Conservation (phyloP, 208 protist genomes). For the Wallacemonas sp. region DNA sequence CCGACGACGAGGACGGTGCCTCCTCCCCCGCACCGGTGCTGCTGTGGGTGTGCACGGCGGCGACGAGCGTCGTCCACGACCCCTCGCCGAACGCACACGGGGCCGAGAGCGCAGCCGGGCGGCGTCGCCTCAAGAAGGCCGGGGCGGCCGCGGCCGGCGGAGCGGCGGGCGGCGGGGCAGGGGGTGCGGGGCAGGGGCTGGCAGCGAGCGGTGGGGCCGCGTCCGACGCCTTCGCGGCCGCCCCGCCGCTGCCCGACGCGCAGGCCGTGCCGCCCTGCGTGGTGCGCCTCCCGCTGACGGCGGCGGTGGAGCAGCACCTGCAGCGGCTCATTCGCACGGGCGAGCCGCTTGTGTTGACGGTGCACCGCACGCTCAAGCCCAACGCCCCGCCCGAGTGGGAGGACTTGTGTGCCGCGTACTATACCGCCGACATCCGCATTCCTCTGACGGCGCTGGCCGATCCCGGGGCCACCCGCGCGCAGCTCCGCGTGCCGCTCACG, state of each 20-base stretch:
- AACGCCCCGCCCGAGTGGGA: slow-evolving; percentile 82
- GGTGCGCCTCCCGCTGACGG: slow-evolving; percentile 69
- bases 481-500: slow-evolving; percentile 1
- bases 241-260: slow-evolving; percentile 45
- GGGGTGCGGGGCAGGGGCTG: background rate
- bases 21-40: slow-evolving; percentile 20
- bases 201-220: background rate
- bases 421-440: slow-evolving; percentile 58
- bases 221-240: slow-evolving; percentile 11
- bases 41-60: slow-evolving; percentile 35
- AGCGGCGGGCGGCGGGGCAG: background rate
- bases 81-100: background rate
- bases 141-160: slow-evolving; percentile 4
- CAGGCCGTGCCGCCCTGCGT: slow-evolving; percentile 66
- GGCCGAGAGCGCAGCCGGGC: slow-evolving; percentile 21
- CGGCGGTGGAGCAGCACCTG: slow-evolving; percentile 47
- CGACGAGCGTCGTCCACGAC: slow-evolving; percentile 16
- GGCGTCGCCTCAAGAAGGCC: slow-evolving; percentile 31
- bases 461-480: slow-evolving; percentile 59
- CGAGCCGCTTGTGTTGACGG: slow-evolving; percentile 51
- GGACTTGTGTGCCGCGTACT: slow-evolving; percentile 77
- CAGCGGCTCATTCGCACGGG: slow-evolving; percentile 46
- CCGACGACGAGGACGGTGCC: background rate
- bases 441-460: slow-evolving; percentile 47
- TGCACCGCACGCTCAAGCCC: slow-evolving; percentile 66